Base-by-base conservation (phyloP, 768 basidiomycete species). In the Xerocomellus dryophilus region DNA sequence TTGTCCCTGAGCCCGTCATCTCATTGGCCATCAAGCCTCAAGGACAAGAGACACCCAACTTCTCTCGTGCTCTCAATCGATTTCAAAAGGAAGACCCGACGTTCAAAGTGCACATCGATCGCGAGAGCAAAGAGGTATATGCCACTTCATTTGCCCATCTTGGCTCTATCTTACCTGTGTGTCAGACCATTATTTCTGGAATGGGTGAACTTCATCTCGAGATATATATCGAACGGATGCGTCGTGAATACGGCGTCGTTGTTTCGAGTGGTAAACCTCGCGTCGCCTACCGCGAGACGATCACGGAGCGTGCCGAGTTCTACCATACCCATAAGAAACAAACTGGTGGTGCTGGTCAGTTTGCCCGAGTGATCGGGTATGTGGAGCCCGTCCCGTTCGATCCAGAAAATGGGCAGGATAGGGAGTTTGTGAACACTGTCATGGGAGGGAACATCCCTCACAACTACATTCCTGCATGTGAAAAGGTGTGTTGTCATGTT, bases 61-160 rank as follows among this genome's bases (percentile, higher is more conserved):
- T 98, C 71, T 97, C 95, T 21, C 87, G 93, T 20, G 97, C 96
- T 1, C 81, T 99, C 49, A 94, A 94, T 69, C 88, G 96, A 29
- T 99, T 99, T 85, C 89, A 96, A 72, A 95, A 93, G 73, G 97
- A 99, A 68, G 97, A 99, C 67, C 97, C 97, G 2, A 99, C 97
- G 0, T 99, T 99, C 85, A 85, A 88, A 47, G 97, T 99, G 2
- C 97, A 98, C 68, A 81, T 98, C 58, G 97, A 99, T 71, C 72
- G 79, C 25, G 95, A 97, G 67, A 91, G 88, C 66, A 93, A 96
- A 71, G 96, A 99, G 84, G 92, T 90, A 61, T 58, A 69, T 49
- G 4, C 2, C 43, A 18, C 47, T 27, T 27, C 32, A 17, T 47
- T 44, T 29, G 2, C 3, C 31, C 18, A 10, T 34, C 40, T 23